Percentiles rank a stretch among this genome's conserved stretches.
phyloP scores from a whole-genome alignment of 495 filamentous ascomycete species.

The Lasiosphaeria ovina region DNA sequence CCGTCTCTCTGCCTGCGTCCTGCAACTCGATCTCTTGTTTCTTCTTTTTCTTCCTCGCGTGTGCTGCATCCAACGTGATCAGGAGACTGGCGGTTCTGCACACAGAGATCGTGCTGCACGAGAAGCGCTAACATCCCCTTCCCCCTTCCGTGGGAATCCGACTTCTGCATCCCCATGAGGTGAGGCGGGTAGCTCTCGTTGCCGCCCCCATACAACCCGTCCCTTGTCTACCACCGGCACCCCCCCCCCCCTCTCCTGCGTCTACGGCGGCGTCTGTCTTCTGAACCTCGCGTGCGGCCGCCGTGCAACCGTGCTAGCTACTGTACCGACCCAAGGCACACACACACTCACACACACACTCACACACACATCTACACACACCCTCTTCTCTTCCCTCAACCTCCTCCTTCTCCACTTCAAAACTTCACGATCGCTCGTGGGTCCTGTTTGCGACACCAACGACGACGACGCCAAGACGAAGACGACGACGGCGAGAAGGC shows the following conservation, averaged over 20 bases:
- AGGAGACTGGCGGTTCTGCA: slow-evolving; percentile 1
- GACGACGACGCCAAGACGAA: background rate
- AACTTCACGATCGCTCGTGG: slow-evolving; percentile 9
- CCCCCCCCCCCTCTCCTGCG: slow-evolving; percentile 29
- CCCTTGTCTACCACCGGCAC: slow-evolving; percentile 4
- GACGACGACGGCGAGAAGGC: slow-evolving; percentile 1
- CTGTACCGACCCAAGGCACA: slow-evolving; percentile 9
- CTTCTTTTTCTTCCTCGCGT: slow-evolving; percentile 5
- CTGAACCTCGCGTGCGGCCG: slow-evolving; percentile 16
- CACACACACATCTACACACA: slow-evolving; percentile 14
- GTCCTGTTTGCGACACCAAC: slow-evolving; percentile 11
- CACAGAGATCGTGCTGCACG: slow-evolving; percentile 25
- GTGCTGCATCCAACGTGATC: slow-evolving; percentile 5
- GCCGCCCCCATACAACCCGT: slow-evolving; percentile 32
- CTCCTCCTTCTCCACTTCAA: slow-evolving; percentile 27
- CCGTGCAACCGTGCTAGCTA: slow-evolving; percentile 30
- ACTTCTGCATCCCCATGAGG: slow-evolving; percentile 21
- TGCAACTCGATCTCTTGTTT: slow-evolving; percentile 5
- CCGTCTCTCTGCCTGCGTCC: slow-evolving; percentile 9
- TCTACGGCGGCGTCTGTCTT: slow-evolving; percentile 38
- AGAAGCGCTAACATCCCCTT: slow-evolving; percentile 34
- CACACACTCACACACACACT: too few relatives aligned
- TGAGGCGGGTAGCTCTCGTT: slow-evolving; percentile 34
- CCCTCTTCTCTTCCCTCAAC: slow-evolving; percentile 30
- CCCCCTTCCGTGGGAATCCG: background rate